These are phyloP conservation scores for Penstemon eatonii DNA, from an alignment of 257 asterid genomes.

Conservation along the genomic window DNA sequence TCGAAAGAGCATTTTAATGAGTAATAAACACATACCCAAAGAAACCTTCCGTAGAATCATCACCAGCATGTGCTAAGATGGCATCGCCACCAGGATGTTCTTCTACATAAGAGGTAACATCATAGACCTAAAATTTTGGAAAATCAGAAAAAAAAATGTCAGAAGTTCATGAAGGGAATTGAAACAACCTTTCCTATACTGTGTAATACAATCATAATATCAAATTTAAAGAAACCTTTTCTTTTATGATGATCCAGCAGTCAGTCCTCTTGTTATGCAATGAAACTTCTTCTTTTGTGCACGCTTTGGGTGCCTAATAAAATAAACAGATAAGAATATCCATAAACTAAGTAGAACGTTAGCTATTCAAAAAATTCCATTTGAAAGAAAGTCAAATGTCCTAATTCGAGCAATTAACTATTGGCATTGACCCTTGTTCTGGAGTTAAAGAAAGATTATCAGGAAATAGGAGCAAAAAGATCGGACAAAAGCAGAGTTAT, in stretches of 20 bases:
- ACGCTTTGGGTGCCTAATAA: conserved; percentile 51
- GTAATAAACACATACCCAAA: conserved; percentile 51
- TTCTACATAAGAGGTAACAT: conserved; percentile 89
- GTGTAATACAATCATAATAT: not conserved
- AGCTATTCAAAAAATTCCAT: not conserved
- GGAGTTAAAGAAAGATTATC: too few relatives aligned
- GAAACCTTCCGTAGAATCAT: conserved; percentile 90
- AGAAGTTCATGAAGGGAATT: conserved; percentile 1
- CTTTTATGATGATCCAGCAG: conserved; percentile 96
- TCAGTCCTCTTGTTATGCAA: conserved; percentile 81
- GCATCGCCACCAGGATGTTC: conserved; percentile 99
- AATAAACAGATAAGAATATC: conserved; percentile 12
- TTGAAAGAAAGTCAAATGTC: too few relatives aligned
- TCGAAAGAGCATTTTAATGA: not conserved
- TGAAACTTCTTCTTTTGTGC: conserved; percentile 69
- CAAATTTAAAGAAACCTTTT: conserved; percentile 56
- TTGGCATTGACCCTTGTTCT: too few relatives aligned
- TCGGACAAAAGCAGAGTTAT: too few relatives aligned
- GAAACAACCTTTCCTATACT: not conserved
- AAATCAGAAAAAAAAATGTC: conserved; percentile 12
- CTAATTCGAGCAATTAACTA: too few relatives aligned
- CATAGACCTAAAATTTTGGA: conserved; percentile 61
- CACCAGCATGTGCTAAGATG: conserved; percentile 86
- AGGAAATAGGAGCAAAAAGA: too few relatives aligned
- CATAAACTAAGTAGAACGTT: not conserved